A percentile compares a stretch with the other conserved stretches of the same genome.
phyloP scores from a whole-genome alignment of 2,329 filamentous ascomycete species.

The Truncatella angustata region DNA sequence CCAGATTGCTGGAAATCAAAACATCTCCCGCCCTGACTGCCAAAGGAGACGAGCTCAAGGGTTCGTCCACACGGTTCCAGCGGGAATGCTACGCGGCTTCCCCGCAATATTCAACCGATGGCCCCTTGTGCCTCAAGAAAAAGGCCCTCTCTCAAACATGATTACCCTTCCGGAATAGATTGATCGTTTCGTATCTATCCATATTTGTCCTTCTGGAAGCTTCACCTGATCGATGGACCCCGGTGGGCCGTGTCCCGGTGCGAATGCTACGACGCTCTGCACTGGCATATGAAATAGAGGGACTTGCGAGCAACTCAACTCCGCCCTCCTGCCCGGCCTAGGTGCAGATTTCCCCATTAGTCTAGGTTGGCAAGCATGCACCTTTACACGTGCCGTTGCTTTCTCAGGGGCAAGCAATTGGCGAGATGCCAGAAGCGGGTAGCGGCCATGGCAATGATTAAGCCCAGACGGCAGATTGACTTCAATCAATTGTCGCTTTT shows the following conservation, averaged over 20 bases:
- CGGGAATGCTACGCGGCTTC: slow-evolving; percentile 4
- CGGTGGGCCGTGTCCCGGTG: neutral
- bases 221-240: neutral
- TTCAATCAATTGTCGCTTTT: too few species aligned
- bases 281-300: neutral
- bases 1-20: slow-evolving; percentile 1
- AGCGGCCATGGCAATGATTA: neutral
- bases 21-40: neutral
- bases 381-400: neutral
- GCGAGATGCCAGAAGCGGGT: slow-evolving; percentile 1
- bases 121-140: neutral
- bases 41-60: neutral
- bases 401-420: neutral
- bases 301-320: neutral
- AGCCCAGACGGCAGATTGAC: too few species aligned
- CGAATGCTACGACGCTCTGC: slow-evolving; percentile 5
- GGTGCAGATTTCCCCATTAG: neutral
- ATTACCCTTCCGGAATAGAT: slow-evolving; percentile 5
- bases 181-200: neutral
- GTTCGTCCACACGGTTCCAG: neutral
- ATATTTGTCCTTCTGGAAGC: neutral
- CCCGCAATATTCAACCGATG: neutral
- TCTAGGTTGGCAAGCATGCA: neutral
- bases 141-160: neutral
- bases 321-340: neutral